Percentiles rank a stretch among this genome's conserved stretches.
Conservation (phyloP, 2,329 filamentous ascomycete species). For the Curvularia lunata region DNA sequence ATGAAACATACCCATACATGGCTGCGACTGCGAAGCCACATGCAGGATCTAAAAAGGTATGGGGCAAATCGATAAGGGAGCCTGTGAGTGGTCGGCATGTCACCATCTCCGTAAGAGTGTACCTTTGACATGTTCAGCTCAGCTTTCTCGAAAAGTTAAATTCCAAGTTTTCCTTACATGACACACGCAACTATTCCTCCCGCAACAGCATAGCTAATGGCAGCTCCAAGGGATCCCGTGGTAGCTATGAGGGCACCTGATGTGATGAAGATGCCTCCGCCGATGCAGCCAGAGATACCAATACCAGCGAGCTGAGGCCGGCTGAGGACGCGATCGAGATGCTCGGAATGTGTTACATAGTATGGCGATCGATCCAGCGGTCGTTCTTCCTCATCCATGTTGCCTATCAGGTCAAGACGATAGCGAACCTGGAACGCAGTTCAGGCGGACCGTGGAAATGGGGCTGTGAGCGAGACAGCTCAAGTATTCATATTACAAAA, state of each 20-base stretch:
- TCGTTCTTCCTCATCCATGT: slow-evolving; percentile 16
- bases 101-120: slow-evolving; percentile 35
- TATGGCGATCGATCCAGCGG: slow-evolving; percentile 31
- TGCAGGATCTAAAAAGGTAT: slow-evolving; percentile 32
- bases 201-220: slow-evolving; percentile 31
- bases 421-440: neutral
- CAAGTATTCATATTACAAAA: neutral
- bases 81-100: slow-evolving; percentile 31
- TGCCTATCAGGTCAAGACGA: neutral
- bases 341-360: slow-evolving; percentile 25
- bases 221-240: slow-evolving; percentile 29
- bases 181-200: slow-evolving; percentile 29
- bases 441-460: neutral
- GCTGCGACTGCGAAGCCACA: slow-evolving; percentile 30
- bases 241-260: slow-evolving; percentile 27
- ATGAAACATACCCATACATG: slow-evolving; percentile 22
- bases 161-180: slow-evolving; percentile 7
- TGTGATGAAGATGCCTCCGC: slow-evolving; percentile 29
- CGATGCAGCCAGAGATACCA: slow-evolving; percentile 32
- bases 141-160: neutral
- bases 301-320: slow-evolving; percentile 33
- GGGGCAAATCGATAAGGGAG: slow-evolving; percentile 30
- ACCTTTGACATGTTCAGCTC: neutral
- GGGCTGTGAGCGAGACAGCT: neutral
- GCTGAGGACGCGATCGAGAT: slow-evolving; percentile 29